Base-by-base conservation (phyloP, 2,329 filamentous ascomycete genomes). In the Aureobasidium lini region DNA sequence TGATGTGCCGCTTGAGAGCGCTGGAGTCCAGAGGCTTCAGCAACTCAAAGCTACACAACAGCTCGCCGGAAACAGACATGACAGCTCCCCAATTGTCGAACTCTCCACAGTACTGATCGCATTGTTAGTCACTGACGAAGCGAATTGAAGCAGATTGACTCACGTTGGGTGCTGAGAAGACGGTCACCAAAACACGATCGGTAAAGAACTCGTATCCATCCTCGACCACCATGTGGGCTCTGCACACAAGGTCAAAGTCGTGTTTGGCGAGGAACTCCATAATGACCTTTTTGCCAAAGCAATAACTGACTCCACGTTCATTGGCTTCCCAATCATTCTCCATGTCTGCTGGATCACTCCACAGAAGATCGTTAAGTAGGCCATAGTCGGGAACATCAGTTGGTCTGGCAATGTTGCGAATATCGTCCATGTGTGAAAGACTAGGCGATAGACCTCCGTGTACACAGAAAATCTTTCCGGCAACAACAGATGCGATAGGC, bases 31-130 rank as follows among this genome's bases (percentile, higher is more conserved):
- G 81, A 7, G 94, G 94, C 74, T 99, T 99, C 62, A 99, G 81
- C 15, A 99, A 81, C 75, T 99, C 94, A 70, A 99, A 99, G 71
- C 92, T 96, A 77, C 94, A 99, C 1, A 99, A 83, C 56, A 99
- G 77, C 73, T 97, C 94, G 13, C 84, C 84, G 1, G 91, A 96
- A 23, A 99, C 94, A 2, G 93, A 96, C 94, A 99, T 99, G 65
- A 97, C 92, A 13, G 94, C 94, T 18, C 94, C 94, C 90, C 94
- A 97, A 64, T 99, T 99, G 72, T 99, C 94, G 66, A 99, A 99
- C 73, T 99, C 94, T 65, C 94, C 94, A 68, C 94, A 99, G 70
- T 99, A 97, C 89, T 95, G 60, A 39, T 18, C 4, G 6, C n/a
- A 31, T 64, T 42, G 68, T 70, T 64, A 64, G 60, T 40, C 40